phyloP scores from a whole-genome alignment of 768 basidiomycete species.

The Rhodocollybia butyracea region DNA sequence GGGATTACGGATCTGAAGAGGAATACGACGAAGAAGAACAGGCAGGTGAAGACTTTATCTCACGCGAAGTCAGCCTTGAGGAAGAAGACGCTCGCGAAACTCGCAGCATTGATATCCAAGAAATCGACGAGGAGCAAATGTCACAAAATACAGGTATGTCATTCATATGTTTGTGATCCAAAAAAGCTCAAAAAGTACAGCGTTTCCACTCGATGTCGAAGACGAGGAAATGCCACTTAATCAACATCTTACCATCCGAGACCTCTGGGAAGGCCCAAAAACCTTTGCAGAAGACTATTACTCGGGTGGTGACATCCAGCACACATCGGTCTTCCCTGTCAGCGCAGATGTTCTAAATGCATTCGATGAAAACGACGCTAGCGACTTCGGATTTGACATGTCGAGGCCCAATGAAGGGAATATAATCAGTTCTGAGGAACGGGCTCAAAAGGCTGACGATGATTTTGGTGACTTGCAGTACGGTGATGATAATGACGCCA shows the following conservation, averaged over 20 bases:
- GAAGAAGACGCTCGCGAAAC: neutral
- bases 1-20: conserved; percentile 5
- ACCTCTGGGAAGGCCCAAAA: conserved; percentile 38
- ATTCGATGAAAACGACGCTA: conserved; percentile 16
- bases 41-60: neutral
- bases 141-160: conserved; percentile 12
- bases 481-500: neutral
- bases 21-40: neutral
- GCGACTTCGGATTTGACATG: conserved; percentile 22
- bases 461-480: neutral
- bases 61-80: neutral
- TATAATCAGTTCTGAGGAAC: neutral
- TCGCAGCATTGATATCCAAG: neutral
- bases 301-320: conserved; percentile 37
- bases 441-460: too few relatives aligned
- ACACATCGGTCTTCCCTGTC: conserved; percentile 6
- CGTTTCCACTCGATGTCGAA: conserved; percentile 8
- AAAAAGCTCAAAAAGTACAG: conserved; percentile 9
- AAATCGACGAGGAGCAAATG: conserved; percentile 6
- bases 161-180: neutral
- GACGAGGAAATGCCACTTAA: neutral
- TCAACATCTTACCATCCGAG: conserved; percentile 28
- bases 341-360: conserved; percentile 26
- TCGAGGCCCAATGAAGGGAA: conserved; percentile 12
- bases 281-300: conserved; percentile 42